These are phyloP conservation scores for Sporisorium exsertum DNA, from an alignment of 1,284 basidiomycete species.

Conservation along the genomic window DNA sequence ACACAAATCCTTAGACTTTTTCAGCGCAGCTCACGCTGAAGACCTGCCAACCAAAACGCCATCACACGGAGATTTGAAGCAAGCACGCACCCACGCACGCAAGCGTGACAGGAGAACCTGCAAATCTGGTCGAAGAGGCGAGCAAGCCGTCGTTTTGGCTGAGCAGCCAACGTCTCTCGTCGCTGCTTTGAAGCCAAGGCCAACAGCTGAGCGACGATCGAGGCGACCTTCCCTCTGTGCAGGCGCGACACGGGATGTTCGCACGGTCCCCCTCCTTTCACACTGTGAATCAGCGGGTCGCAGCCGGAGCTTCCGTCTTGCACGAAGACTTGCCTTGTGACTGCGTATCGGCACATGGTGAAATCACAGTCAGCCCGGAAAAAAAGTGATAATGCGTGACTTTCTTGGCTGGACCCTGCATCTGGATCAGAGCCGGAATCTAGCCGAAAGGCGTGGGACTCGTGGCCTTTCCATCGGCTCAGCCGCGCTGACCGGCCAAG, in stretches of 20 bases:
- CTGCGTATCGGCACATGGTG: not conserved
- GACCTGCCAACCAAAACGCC: not conserved
- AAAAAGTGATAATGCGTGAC: not conserved
- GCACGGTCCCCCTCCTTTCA: not conserved
- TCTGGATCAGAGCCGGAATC: not conserved
- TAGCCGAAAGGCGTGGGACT: not conserved
- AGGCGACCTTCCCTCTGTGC: not conserved
- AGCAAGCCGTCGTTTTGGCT: not conserved
- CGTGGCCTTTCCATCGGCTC: not conserved
- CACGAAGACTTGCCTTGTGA: not conserved
- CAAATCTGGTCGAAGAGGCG: not conserved
- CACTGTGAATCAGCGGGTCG: conserved; percentile 2
- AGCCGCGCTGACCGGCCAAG: conserved; percentile 3
- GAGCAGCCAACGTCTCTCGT: not conserved
- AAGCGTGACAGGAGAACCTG: not conserved
- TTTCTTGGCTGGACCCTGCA: conserved; percentile 8
- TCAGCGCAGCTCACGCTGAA: not conserved
- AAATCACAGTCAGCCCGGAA: not conserved
- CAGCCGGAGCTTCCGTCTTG: not conserved
- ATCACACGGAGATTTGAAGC: not conserved
- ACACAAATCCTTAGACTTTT: conserved; percentile 6
- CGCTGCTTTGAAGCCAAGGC: not conserved
- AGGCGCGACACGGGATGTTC: not conserved
- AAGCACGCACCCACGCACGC: not conserved
- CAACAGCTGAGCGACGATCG: not conserved